phyloP scores from a whole-genome alignment of 2,329 filamentous ascomycete species.

The Colletotrichum sublineola region DNA sequence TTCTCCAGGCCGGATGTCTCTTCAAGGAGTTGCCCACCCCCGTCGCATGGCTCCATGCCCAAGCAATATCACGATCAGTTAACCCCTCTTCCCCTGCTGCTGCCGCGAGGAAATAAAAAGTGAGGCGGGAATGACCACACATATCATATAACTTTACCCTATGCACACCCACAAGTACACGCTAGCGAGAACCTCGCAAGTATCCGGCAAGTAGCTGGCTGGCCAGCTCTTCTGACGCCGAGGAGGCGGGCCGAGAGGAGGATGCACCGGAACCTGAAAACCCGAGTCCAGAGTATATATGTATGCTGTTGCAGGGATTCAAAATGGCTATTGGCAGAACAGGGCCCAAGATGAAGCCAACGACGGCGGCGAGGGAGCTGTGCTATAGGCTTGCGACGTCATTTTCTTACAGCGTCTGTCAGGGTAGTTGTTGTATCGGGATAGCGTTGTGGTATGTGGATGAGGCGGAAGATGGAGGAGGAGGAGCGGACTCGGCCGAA shows the following conservation, averaged over 20 bases:
- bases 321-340: background rate
- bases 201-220: background rate
- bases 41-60: background rate
- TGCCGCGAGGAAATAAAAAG: background rate
- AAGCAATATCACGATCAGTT: background rate
- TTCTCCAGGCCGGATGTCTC: too few species aligned
- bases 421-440: constrained; percentile 1
- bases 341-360: background rate
- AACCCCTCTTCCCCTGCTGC: background rate
- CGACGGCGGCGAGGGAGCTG: constrained; percentile 10
- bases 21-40: background rate
- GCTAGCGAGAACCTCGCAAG: background rate
- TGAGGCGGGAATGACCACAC: background rate
- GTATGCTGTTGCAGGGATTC: background rate
- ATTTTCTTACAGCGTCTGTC: background rate
- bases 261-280: too few species aligned
- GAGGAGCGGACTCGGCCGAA: constrained; percentile 18
- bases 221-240: background rate
- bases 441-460: background rate
- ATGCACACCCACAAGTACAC: background rate
- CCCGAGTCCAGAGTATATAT: background rate
- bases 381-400: constrained; percentile 18
- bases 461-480: constrained; percentile 6
- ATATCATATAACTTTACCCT: background rate
- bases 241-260: too few species aligned